Base-by-base conservation (phyloP, 257 asterid species). In the Nicotiana attenuata region DNA sequence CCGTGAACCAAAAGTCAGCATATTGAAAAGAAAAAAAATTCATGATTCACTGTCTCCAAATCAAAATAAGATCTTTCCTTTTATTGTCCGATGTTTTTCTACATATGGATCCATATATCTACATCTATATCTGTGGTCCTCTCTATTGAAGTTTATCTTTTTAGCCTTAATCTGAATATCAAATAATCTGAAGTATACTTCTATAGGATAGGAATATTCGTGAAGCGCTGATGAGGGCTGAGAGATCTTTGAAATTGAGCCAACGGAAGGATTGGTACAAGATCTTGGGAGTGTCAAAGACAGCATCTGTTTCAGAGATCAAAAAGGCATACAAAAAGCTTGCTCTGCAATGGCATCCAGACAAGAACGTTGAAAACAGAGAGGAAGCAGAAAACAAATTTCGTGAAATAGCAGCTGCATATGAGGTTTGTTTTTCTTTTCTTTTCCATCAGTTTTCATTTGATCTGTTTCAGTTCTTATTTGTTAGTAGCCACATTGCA, bases 291-390 rank as follows among this genome's bases (percentile, higher is more conserved):
- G 78, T 96, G 84, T 89, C 97, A 31, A 96, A 89, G 85, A 90
- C 92, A 47, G 89, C 95, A 13, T 78, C 93, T 19, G 81, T 93
- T 71, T 89, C 96, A 13, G 99, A 96, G 84, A 96, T 94, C 9
- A 94, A 96, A 87, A 92, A 90, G 84, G 99, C 97, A 55, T 94
- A 94, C 90, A 96, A 93, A 90, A 96, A 89, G 88, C 98, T 96
- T 69, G 99, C 98, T 64, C 85, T 96, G 90, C 98, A 93, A 80
- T 96, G 98, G 97, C 99, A 96, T 83, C 98, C 98, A 4, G 98
- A 94, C 86, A 94, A 94, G 89, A 94, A 96, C 60, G 94, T 89
- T 10, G 97, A 92, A 84, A 94, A 96, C 65, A 91, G 99, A 82
- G 98, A 90, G 83, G 99, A 87, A 90, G 98, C 99, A 29, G 98